Conservation (phyloP, 805 yeast species). For the Metschnikowia sp. region DNA sequence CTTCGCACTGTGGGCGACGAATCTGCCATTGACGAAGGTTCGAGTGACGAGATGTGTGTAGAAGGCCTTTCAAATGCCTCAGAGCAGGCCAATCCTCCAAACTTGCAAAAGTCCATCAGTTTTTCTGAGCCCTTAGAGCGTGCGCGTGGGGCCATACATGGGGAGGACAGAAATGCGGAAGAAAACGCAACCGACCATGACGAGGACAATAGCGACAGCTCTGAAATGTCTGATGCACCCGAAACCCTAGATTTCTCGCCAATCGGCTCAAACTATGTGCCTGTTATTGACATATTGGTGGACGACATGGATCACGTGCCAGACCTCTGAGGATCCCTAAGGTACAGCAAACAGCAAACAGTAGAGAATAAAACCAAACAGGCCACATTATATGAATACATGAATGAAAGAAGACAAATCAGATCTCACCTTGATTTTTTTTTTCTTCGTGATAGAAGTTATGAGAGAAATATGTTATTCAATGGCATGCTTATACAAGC, state of each 20-base stretch:
- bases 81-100: not conserved
- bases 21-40: constrained; percentile 12
- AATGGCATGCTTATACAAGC: no score
- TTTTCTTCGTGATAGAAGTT: no score
- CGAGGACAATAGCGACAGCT: not conserved
- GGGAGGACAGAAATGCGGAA: not conserved
- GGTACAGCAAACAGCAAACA: not conserved
- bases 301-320: constrained; percentile 28
- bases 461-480: no score
- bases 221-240: constrained; percentile 1
- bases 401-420: no score
- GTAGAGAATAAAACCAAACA: not conserved
- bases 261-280: constrained; percentile 27
- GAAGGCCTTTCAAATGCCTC: not conserved
- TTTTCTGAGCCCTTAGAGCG: not conserved
- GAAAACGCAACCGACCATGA: constrained; percentile 1
- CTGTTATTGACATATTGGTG: constrained; percentile 40
- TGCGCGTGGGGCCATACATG: not conserved
- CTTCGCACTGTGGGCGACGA: constrained; percentile 11
- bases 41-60: constrained; percentile 10
- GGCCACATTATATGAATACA: no score
- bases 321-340: not conserved
- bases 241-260: not conserved
- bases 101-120: constrained; percentile 3
- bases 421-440: no score